phyloP scores from a whole-genome alignment of 1,139 yeast genomes.

The Suhomyces yuchorum region DNA sequence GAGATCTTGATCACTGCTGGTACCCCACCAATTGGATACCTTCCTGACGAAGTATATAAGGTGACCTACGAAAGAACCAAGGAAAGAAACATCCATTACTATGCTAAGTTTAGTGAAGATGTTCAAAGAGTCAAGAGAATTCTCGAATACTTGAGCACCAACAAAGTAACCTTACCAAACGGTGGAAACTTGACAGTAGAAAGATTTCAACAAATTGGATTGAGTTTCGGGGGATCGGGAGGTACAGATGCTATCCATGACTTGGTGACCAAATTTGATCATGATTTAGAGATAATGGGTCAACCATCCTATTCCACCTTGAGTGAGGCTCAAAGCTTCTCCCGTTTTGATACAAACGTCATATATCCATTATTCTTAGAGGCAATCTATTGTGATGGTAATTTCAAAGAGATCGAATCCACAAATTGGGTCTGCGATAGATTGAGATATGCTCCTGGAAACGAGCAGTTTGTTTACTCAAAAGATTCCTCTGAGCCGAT shows the following conservation, averaged over 20 bases:
- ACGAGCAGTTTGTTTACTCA: slow-evolving; percentile 28
- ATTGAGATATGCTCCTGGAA: slow-evolving; percentile 30
- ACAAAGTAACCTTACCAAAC: slow-evolving; percentile 43
- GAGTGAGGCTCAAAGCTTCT: slow-evolving; percentile 29
- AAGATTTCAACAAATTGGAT: slow-evolving; percentile 55
- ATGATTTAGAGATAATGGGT: slow-evolving; percentile 38
- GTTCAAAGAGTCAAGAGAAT: slow-evolving; percentile 38
- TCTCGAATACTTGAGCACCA: slow-evolving; percentile 32
- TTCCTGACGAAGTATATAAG: slow-evolving; percentile 50
- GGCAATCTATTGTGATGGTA: slow-evolving; percentile 54
- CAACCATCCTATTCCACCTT: slow-evolving; percentile 41
- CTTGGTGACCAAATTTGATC: slow-evolving; percentile 39
- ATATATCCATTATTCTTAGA: slow-evolving; percentile 59
- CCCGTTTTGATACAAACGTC: slow-evolving; percentile 55
- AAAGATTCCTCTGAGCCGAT: slow-evolving; percentile 25
- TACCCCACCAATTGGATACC: slow-evolving; percentile 50
- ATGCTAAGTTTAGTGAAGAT: slow-evolving; percentile 52
- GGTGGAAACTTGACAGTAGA: slow-evolving; percentile 53
- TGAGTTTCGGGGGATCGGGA: slow-evolving; percentile 51
- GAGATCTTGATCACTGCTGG: slow-evolving; percentile 57
- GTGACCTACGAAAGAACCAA: slow-evolving; percentile 49
- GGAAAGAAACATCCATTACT: slow-evolving; percentile 52
- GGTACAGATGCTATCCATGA: slow-evolving; percentile 52
- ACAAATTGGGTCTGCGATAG: slow-evolving; percentile 53
- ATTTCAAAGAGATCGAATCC: slow-evolving; percentile 14